Percentiles rank a stretch among this genome's conserved stretches.
Conservation (phyloP, 2,329 filamentous ascomycete genomes). For the Penicillium glabrum region DNA sequence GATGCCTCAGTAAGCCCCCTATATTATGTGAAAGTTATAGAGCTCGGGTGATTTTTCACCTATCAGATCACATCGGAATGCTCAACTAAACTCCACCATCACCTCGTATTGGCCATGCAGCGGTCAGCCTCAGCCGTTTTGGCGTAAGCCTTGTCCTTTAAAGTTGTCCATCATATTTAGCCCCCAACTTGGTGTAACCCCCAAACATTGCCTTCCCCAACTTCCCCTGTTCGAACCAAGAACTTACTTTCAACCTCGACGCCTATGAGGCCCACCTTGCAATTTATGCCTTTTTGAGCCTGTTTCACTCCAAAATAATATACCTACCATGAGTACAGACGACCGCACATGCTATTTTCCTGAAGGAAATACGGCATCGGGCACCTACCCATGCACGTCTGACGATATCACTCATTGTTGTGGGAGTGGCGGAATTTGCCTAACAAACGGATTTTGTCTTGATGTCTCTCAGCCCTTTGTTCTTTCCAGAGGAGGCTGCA, state of each 20-base stretch:
- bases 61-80: neutral
- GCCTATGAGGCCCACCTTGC: neutral
- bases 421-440: conserved; percentile 22
- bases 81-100: neutral
- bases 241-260: neutral
- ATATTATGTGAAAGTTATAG: neutral
- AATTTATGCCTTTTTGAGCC: neutral
- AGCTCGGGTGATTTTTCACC: neutral
- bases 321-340: conserved; percentile 5
- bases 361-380: conserved; percentile 13
- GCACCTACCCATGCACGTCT: conserved; percentile 27
- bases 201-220: neutral
- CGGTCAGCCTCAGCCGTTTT: neutral
- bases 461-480: conserved; percentile 24
- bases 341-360: conserved; percentile 30
- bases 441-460: conserved; percentile 32
- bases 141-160: neutral
- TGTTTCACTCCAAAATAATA: neutral
- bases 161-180: neutral
- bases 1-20: neutral
- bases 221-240: neutral
- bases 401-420: conserved; percentile 28
- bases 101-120: neutral
- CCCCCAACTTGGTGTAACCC: neutral
- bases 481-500: conserved; percentile 30